Conservation (phyloP, 2,329 filamentous ascomycete species). For the Teratosphaeria epicoccoides region DNA sequence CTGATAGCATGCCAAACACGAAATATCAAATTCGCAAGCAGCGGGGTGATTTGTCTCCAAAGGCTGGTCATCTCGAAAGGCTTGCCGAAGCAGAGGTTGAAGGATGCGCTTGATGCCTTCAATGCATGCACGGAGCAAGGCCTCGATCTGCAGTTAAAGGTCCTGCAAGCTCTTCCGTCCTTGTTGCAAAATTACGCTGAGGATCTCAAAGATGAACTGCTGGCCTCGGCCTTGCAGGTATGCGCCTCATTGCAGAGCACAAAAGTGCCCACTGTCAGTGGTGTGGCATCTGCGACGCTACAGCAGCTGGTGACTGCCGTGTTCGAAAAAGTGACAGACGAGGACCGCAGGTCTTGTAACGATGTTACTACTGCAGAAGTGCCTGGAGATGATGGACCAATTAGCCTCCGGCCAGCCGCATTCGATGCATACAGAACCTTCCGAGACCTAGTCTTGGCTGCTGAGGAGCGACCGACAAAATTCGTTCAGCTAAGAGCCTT, state of each 20-base stretch:
- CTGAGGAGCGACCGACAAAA: conserved; percentile 71
- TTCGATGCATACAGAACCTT: conserved; percentile 82
- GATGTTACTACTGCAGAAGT: conserved; percentile 51
- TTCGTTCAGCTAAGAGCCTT: conserved; percentile 72
- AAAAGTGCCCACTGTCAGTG: conserved; percentile 88
- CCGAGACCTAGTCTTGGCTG: conserved; percentile 78
- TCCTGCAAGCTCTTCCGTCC: conserved; percentile 81
- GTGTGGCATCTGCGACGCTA: conserved; percentile 90
- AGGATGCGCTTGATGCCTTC: conserved; percentile 78
- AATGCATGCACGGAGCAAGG: conserved; percentile 64
- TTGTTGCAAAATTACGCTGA: conserved; percentile 80
- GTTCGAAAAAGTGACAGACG: conserved; percentile 77
- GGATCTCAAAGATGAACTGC: conserved; percentile 67
- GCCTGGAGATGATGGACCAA: conserved; percentile 51
- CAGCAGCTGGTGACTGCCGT: conserved; percentile 88
- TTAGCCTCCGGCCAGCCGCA: conserved; percentile 63
- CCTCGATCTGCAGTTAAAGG: conserved; percentile 89
- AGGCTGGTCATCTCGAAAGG: conserved; percentile 74
- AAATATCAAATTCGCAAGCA: conserved; percentile 80
- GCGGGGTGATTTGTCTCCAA: conserved; percentile 80
- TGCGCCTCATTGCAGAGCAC: conserved; percentile 84
- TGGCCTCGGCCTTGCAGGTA: conserved; percentile 76
- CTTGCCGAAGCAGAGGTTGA: conserved; percentile 66
- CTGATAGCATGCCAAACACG: conserved; percentile 84
- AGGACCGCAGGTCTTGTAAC: conserved; percentile 56